Evolutionary conservation across 495 filamentous ascomycete species (phyloP), one percentile per base, ranked within the genome.

Genomic region (Xylaria nigripes): DNA sequence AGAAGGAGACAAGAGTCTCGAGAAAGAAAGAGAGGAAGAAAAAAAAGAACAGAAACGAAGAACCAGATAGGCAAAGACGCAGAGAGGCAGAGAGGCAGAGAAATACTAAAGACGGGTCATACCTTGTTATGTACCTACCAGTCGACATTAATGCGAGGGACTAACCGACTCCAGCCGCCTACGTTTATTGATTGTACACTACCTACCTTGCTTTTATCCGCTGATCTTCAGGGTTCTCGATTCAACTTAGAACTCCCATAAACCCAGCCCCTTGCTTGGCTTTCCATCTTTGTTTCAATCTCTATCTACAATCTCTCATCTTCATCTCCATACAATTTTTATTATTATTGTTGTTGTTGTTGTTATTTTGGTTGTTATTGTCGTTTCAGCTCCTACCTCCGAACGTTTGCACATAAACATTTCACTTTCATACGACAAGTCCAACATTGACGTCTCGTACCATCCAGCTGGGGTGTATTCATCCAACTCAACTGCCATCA

Each of bases 371-470:
- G 8, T 36, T 36, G 6, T 34, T 23, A 21, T n/a, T 38, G 23
- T 16, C 51, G 1, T 22, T 22, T 43, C 30, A 29, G 18, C 22
- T 47, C 32, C n/a, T 18, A n/a, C 36, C 19, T 18, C 32, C 46
- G 46, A 48, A 12, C 18, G 21, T 8, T 38, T 47, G 12, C 36
- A 40, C 36, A n/a, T 40, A 12, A 27, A 46, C 22, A 30, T 42
- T 42, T 23, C 16, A 23, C 24, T 21, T 19, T 42, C 24, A 44
- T 54, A 43, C 49, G 49, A 51, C 49, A 23, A 46, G 23, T 25
- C 40, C 23, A 27, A 45, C 30, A 23, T 25, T 21, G 19, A 27
- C 30, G 50, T 46, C 43, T 30, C 43, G 32, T 32, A 22, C 23
- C 23, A 48, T 16, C 44, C 24, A n/a, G 23, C 44, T 25, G 24